A percentile compares a stretch with the other conserved stretches of the same genome.
phyloP scores from a whole-genome alignment of 2,329 filamentous ascomycete genomes.

The Pseudocercospora pini-densiflorae region DNA sequence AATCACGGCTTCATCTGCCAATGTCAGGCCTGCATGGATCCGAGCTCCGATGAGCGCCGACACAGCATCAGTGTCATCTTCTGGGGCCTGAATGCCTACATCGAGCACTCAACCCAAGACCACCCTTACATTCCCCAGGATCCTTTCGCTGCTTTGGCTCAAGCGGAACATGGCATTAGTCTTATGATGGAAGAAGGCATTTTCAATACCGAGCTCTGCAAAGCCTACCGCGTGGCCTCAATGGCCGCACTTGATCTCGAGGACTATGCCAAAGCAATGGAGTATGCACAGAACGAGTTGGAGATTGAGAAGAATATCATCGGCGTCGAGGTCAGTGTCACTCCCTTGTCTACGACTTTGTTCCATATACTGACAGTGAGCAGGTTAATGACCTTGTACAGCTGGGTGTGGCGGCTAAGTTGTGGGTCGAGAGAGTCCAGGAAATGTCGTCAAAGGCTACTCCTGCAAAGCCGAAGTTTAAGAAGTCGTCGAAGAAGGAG shows the following conservation, averaged over 20 bases:
- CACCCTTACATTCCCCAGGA: conserved; percentile 21
- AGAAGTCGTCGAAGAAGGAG: background rate
- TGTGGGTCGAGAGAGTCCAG: conserved; percentile 20
- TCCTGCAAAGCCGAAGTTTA: background rate
- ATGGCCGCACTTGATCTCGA: conserved; percentile 18
- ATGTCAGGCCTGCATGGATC: conserved; percentile 34
- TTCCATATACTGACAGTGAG: conserved; percentile 9
- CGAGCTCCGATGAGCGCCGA: conserved; percentile 26
- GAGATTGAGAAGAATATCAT: conserved; percentile 37
- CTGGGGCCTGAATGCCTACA: conserved; percentile 25
- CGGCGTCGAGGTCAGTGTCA: background rate
- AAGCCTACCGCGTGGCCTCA: conserved; percentile 32
- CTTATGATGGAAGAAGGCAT: conserved; percentile 92
- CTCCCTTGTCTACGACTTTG: background rate
- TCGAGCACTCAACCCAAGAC: conserved; percentile 10
- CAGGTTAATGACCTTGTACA: conserved; percentile 24
- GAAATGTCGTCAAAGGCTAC: background rate
- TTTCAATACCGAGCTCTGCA: conserved; percentile 27
- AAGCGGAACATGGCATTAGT: conserved; percentile 66
- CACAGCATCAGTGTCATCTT: conserved; percentile 17
- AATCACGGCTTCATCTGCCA: conserved; percentile 38
- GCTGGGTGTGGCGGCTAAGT: conserved; percentile 16
- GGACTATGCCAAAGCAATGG: conserved; percentile 20
- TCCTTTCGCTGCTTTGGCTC: conserved; percentile 16
- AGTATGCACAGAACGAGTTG: conserved; percentile 29